Percentiles rank a stretch among this genome's conserved stretches.
Conservation (phyloP, 140 eudicot genomes). For the Senecio squalidus region DNA sequence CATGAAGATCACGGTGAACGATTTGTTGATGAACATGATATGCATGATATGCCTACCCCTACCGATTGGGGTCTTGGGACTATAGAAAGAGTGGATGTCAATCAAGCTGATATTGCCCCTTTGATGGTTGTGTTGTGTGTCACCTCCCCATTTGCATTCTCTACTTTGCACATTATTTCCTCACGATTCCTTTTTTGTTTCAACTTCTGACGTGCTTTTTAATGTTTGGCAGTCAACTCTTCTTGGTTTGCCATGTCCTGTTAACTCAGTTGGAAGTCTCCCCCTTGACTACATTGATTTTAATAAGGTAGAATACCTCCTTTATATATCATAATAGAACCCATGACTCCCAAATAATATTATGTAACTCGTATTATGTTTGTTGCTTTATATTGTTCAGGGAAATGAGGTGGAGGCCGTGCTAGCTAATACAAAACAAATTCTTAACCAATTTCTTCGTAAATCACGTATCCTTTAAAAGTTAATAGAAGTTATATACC, state of each 20-base stretch:
- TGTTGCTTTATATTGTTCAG: conserved; percentile 35
- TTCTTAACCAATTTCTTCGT: conserved; percentile 80
- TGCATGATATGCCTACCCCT: conserved; percentile 89
- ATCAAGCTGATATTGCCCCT: conserved; percentile 99
- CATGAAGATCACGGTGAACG: conserved; percentile 47
- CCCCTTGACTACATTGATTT: conserved; percentile 77
- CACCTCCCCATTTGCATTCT: conserved; percentile 16
- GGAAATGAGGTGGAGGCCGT: conserved; percentile 86
- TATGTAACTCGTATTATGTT: conserved; percentile 9
- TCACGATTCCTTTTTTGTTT: conserved; percentile 2
- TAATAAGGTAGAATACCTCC: conserved; percentile 36
- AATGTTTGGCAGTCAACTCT: conserved; percentile 70
- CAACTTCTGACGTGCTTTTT: conserved; percentile 18
- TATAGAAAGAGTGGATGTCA: conserved; percentile 87
- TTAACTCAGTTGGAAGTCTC: conserved; percentile 84
- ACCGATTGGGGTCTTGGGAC: conserved; percentile 80
- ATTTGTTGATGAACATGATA: conserved; percentile 83
- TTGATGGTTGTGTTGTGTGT: conserved; percentile 62
- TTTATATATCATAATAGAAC: not conserved
- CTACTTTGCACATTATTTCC: not conserved
- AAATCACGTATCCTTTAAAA: conserved; percentile 85
- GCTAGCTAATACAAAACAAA: conserved; percentile 86
- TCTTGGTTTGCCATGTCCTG: conserved; percentile 94
- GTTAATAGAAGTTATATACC: not conserved
- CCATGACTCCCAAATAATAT: too few relatives aligned